phyloP scores from a whole-genome alignment of 257 asterid species.

The Nicotiana otophora region DNA sequence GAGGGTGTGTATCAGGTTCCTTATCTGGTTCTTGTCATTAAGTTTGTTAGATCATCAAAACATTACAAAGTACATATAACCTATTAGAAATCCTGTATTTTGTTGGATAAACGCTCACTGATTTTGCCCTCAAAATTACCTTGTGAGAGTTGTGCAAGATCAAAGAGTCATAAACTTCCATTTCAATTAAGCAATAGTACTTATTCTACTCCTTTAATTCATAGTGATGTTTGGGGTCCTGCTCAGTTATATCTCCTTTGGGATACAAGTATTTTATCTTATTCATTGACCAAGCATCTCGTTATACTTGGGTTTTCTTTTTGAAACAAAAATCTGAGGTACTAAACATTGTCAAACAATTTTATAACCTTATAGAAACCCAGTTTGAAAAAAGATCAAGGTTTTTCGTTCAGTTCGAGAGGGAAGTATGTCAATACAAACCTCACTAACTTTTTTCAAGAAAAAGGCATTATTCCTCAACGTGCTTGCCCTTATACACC shows the following conservation, averaged over 20 bases:
- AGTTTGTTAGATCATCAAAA: no score
- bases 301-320: neutral
- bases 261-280: conserved; percentile 13
- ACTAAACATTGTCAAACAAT: neutral
- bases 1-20: no score
- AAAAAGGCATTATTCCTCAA: neutral
- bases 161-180: neutral
- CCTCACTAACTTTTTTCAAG: neutral
- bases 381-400: neutral
- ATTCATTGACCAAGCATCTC: conserved; percentile 4
- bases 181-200: neutral
- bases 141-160: neutral
- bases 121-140: neutral
- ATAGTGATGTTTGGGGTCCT: neutral
- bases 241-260: neutral
- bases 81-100: no score
- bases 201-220: neutral
- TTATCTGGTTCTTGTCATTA: no score
- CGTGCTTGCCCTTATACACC: neutral
- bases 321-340: neutral
- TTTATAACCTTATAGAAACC: neutral
- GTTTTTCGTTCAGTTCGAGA: neutral
- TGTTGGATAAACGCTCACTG: neutral
- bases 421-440: neutral
- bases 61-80: no score